phyloP scores from a whole-genome alignment of 768 basidiomycete species.

The Dentipellis fragilis region DNA sequence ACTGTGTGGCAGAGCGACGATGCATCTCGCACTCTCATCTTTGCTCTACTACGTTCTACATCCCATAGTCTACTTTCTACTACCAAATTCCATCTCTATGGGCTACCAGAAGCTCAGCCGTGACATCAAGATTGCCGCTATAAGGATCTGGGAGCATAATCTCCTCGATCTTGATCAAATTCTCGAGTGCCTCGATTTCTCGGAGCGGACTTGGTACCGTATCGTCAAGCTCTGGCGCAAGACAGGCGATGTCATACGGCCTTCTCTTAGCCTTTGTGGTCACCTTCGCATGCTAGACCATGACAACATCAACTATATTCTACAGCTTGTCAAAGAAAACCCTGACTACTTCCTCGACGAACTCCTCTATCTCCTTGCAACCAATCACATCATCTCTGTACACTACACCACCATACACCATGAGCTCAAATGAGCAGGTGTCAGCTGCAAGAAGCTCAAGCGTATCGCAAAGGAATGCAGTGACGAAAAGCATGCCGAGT shows the following conservation, averaged over 20 bases:
- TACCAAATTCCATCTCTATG: neutral
- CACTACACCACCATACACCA: conserved; percentile 25
- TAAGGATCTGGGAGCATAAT: neutral
- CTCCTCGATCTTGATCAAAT: neutral
- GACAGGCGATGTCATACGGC: neutral
- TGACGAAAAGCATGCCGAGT: conserved; percentile 18
- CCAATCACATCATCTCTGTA: conserved; percentile 23
- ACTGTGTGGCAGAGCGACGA: neutral
- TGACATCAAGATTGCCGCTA: neutral
- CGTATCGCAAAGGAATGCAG: conserved; percentile 24
- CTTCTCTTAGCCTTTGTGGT: neutral
- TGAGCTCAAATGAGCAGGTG: conserved; percentile 18
- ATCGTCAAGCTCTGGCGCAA: neutral
- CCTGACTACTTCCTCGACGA: conserved; percentile 28
- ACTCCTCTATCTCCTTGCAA: conserved; percentile 13
- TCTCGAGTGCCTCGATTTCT: neutral
- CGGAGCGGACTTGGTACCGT: neutral
- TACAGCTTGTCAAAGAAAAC: conserved; percentile 10
- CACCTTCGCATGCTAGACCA: neutral
- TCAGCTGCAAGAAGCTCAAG: conserved; percentile 22
- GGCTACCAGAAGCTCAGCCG: neutral
- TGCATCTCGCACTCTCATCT: neutral
- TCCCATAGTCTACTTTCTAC: neutral
- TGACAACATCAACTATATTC: neutral
- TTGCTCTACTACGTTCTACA: too few species aligned